These are phyloP conservation scores for Rhodotorula sp. DNA, from an alignment of 1,284 basidiomycete species.

Conservation along the genomic window DNA sequence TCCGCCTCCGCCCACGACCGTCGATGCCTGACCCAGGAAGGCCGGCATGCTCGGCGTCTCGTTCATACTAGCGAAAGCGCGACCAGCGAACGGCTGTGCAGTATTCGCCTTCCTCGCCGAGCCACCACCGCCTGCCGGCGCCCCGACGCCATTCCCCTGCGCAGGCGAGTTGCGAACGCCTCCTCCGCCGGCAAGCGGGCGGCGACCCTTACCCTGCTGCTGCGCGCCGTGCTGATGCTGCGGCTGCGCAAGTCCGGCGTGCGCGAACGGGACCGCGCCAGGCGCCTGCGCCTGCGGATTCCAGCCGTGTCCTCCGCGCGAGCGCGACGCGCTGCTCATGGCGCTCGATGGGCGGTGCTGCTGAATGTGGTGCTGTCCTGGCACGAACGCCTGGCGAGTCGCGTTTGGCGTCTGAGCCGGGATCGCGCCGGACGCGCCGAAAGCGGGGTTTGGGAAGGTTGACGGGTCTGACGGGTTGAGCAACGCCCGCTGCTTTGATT, in stretches of 20 bases:
- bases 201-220: neutral
- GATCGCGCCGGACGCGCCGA: neutral
- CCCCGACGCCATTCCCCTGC: too few species aligned
- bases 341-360: neutral
- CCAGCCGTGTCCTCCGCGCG: neutral
- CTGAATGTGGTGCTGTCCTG: neutral
- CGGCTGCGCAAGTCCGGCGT: neutral
- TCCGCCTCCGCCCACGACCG: neutral
- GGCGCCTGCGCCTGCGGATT: neutral
- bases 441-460: neutral
- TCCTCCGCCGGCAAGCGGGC: neutral
- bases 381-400: constrained; percentile 1
- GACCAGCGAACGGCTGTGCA: too few species aligned
- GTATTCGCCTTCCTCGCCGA: too few species aligned
- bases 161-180: neutral
- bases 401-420: neutral
- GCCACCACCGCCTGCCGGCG: too few species aligned
- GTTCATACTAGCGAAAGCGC: too few species aligned
- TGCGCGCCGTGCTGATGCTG: neutral
- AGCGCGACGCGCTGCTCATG: neutral
- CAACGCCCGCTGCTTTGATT: constrained; percentile 72
- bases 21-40: neutral
- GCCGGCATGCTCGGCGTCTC: neutral
- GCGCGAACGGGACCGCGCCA: neutral
- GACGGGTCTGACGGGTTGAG: constrained; percentile 52